phyloP scores from a whole-genome alignment of 73 alveolate species.

The Paramecium pentaurelia region DNA sequence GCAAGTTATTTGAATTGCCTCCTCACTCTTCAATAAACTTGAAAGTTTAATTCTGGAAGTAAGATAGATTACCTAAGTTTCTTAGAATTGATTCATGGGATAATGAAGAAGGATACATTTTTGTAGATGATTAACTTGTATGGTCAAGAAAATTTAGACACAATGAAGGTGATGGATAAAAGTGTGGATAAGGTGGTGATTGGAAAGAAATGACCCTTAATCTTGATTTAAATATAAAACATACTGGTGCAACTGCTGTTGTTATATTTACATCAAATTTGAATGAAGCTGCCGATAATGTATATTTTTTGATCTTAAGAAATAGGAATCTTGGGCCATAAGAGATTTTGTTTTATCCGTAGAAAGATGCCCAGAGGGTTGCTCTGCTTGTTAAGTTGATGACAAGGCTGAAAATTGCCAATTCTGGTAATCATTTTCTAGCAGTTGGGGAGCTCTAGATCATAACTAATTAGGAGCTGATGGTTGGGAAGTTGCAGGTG shows the following conservation, averaged over 20 bases:
- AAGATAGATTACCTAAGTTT: not conserved
- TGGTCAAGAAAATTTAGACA: not conserved
- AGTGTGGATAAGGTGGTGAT: constrained; percentile 33
- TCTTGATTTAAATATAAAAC: not conserved
- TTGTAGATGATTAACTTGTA: not conserved
- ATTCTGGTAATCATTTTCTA: not conserved
- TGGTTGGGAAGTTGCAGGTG: constrained; percentile 42
- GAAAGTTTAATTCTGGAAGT: constrained; percentile 40
- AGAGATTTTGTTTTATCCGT: not conserved
- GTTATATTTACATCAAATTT: constrained; percentile 5
- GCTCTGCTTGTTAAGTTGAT: constrained; percentile 19
- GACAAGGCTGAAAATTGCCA: not conserved
- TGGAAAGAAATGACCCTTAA: not conserved
- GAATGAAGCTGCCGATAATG: constrained; percentile 36
- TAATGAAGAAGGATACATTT: not conserved
- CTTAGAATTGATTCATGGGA: constrained; percentile 36
- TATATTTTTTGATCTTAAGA: not conserved
- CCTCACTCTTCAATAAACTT: not conserved
- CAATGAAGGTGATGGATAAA: constrained; percentile 21
- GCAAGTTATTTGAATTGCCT: not conserved
- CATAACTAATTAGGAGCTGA: not conserved
- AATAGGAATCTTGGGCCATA: constrained; percentile 33
- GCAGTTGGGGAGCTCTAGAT: not conserved
- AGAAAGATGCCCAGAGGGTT: constrained; percentile 48
- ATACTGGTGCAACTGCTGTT: constrained; percentile 25